A percentile compares a stretch with the other conserved stretches of the same genome.
phyloP scores from a whole-genome alignment of 345 rosid species.

The Syzygium jambos region DNA sequence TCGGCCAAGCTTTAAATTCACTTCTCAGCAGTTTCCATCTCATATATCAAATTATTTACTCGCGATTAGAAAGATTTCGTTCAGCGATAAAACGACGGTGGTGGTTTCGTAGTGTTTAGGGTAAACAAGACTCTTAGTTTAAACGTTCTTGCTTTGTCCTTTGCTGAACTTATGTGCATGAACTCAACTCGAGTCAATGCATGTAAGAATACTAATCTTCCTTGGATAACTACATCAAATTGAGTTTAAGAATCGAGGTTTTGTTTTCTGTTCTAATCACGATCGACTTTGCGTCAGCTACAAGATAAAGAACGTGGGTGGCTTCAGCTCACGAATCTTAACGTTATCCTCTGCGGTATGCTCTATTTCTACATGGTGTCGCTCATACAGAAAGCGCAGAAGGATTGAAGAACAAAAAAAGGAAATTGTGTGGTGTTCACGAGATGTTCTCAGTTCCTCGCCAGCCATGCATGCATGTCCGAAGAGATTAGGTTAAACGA shows the following conservation, averaged over 20 bases:
- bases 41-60: background rate
- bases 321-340: background rate
- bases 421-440: background rate
- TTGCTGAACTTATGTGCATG: background rate
- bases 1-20: background rate
- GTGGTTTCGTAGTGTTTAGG: background rate
- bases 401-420: background rate
- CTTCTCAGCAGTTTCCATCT: background rate
- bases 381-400: background rate
- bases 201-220: background rate
- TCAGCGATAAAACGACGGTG: background rate
- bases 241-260: background rate
- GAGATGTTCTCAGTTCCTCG: background rate
- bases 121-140: background rate
- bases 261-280: background rate
- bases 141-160: background rate
- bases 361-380: background rate
- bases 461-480: background rate
- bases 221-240: background rate
- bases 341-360: background rate
- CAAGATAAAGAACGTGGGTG: background rate
- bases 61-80: background rate
- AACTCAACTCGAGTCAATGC: background rate
- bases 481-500: background rate
- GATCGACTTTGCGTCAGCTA: background rate